Evolutionary conservation across 2,329 filamentous ascomycete genomes (phyloP).

Genomic region (Penicillium sclerotigenum): DNA sequence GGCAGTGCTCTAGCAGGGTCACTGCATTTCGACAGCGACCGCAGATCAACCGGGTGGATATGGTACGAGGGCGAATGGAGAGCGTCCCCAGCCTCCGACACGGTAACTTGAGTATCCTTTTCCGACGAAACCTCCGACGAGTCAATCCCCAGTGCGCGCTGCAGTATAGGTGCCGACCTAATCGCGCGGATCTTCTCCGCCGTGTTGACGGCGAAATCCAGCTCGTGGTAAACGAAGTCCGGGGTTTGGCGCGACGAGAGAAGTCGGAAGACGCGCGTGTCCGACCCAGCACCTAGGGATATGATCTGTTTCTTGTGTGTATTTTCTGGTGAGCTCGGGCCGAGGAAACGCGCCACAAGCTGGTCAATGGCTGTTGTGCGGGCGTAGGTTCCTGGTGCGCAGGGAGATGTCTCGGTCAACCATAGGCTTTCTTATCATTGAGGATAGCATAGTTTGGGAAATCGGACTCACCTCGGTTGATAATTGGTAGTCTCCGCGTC

Average conservation of each 20-base stretch:
- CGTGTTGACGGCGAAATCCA: conserved; percentile 81
- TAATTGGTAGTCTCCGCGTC: conserved; percentile 75
- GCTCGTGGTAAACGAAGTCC: conserved; percentile 75
- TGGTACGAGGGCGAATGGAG: conserved; percentile 50
- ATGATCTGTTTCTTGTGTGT: conserved; percentile 65
- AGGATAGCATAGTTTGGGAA: conserved; percentile 14
- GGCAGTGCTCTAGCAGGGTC: conserved; percentile 29
- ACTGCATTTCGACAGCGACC: conserved; percentile 47
- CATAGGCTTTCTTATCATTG: background rate
- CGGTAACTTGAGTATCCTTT: conserved; percentile 28
- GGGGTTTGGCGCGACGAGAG: conserved; percentile 48
- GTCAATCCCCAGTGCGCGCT: conserved; percentile 31
- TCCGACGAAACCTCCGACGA: conserved; percentile 6
- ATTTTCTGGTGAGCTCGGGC: conserved; percentile 26
- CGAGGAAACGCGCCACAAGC: conserved; percentile 70
- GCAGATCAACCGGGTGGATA: conserved; percentile 67
- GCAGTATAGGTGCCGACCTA: conserved; percentile 31
- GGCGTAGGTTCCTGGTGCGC: conserved; percentile 74
- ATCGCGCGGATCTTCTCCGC: conserved; percentile 58
- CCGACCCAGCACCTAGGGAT: conserved; percentile 88
- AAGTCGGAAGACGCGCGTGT: conserved; percentile 81
- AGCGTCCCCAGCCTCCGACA: conserved; percentile 40
- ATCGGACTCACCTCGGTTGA: conserved; percentile 71
- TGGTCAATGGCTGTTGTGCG: conserved; percentile 79
- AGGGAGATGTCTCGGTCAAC: background rate